Evolutionary conservation across 139 green algal species (phyloP).

Genomic region (Chlamydomonas schloesseri): DNA sequence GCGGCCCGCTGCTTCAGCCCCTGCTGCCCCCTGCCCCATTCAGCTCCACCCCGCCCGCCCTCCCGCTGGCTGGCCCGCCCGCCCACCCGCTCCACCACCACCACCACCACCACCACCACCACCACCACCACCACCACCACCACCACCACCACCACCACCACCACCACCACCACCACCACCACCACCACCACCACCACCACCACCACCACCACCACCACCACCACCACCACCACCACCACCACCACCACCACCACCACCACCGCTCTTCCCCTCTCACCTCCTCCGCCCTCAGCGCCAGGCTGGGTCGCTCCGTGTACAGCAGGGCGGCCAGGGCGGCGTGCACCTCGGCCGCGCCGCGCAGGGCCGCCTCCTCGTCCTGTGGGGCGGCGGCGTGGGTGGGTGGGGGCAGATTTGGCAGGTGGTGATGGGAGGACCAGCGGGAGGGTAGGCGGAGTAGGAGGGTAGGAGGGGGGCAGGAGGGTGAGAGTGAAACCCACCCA

Average conservation of each 20-base stretch:
- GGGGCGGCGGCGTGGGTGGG: neutral
- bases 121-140: too few relatives aligned
- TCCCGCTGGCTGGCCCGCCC: too few relatives aligned
- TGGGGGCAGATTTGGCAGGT: neutral
- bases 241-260: neutral
- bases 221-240: neutral
- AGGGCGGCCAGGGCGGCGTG: slow-evolving; percentile 79
- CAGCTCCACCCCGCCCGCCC: too few relatives aligned
- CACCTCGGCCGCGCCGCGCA: slow-evolving; percentile 70
- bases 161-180: too few relatives aligned
- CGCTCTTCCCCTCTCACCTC: slow-evolving; percentile 7
- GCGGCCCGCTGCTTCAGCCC: too few relatives aligned
- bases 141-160: too few relatives aligned
- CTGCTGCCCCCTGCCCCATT: too few relatives aligned
- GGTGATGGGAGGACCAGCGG: neutral
- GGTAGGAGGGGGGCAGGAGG: too few relatives aligned
- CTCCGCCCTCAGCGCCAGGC: slow-evolving; percentile 61
- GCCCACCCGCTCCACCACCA: too few relatives aligned
- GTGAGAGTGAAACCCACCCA: too few relatives aligned
- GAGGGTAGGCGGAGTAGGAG: too few relatives aligned
- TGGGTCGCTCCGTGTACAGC: slow-evolving; percentile 68
- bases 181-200: neutral
- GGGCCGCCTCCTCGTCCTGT: slow-evolving; percentile 63
- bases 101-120: too few relatives aligned
- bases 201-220: neutral